A percentile compares a stretch with the other conserved stretches of the same genome.
Conservation (phyloP, 2,329 filamentous ascomycete genomes). For the Botrytis cinerea region DNA sequence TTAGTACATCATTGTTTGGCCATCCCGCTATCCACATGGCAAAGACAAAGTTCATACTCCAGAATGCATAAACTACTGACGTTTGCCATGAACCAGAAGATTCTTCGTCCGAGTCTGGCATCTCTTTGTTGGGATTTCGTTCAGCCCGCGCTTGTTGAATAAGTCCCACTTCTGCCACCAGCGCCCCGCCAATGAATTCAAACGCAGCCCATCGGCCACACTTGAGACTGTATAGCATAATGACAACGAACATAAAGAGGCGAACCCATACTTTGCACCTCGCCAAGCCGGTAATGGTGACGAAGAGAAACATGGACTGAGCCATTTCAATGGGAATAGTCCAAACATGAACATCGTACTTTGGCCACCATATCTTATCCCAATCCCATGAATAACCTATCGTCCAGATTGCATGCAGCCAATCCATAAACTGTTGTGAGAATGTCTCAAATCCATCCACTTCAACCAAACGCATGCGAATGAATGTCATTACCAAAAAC, state of each 20-base stretch:
- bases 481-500: slow-evolving; percentile 23
- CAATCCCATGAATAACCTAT: slow-evolving; percentile 24
- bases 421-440: slow-evolving; percentile 14
- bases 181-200: slow-evolving; percentile 51
- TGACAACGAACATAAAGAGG: slow-evolving; percentile 31
- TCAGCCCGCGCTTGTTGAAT: slow-evolving; percentile 36
- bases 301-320: slow-evolving; percentile 39
- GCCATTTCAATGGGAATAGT: slow-evolving; percentile 41
- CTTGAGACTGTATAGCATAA: slow-evolving; percentile 37
- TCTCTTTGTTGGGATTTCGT: slow-evolving; percentile 27
- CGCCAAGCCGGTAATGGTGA: slow-evolving; percentile 35
- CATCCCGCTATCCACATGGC: slow-evolving; percentile 40
- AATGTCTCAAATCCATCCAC: background rate
- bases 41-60: slow-evolving; percentile 34
- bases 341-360: slow-evolving; percentile 33
- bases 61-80: slow-evolving; percentile 31
- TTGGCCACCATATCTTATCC: slow-evolving; percentile 22
- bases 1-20: slow-evolving; percentile 36
- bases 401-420: slow-evolving; percentile 22
- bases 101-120: slow-evolving; percentile 4
- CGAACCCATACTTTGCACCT: slow-evolving; percentile 35
- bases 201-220: slow-evolving; percentile 37
- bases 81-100: slow-evolving; percentile 16
- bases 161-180: slow-evolving; percentile 49
- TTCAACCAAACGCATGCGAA: slow-evolving; percentile 3